Percentiles rank a stretch among this genome's conserved stretches.
phyloP scores from a whole-genome alignment of 2,329 filamentous ascomycete species.

The Elsinoe arachidis region DNA sequence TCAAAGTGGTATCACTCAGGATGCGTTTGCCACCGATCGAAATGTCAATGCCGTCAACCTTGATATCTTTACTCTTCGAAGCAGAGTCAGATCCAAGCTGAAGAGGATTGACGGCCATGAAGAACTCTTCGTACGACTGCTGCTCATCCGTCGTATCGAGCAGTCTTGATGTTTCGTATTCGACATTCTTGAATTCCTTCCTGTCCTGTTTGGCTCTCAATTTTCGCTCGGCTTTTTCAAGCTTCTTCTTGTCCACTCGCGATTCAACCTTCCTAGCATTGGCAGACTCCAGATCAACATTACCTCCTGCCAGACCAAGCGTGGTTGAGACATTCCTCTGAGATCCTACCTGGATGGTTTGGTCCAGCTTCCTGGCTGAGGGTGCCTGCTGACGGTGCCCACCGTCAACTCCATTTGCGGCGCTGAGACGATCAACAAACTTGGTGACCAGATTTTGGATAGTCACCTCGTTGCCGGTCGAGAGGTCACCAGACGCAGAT shows the following conservation, averaged over 20 bases:
- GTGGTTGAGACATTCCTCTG: slow-evolving; percentile 96
- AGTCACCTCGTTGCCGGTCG: slow-evolving; percentile 60
- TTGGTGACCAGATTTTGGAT: slow-evolving; percentile 80
- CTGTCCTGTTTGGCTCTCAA: slow-evolving; percentile 97
- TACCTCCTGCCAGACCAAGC: slow-evolving; percentile 71
- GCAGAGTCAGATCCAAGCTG: slow-evolving; percentile 64
- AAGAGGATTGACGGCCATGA: slow-evolving; percentile 97
- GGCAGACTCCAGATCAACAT: slow-evolving; percentile 87
- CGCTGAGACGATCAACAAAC: slow-evolving; percentile 75
- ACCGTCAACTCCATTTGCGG: slow-evolving; percentile 58
- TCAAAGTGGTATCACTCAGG: slow-evolving; percentile 80
- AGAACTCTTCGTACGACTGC: slow-evolving; percentile 97
- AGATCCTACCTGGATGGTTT: slow-evolving; percentile 87
- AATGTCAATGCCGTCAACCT: slow-evolving; percentile 91
- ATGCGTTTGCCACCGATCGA: slow-evolving; percentile 85
- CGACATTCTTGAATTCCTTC: slow-evolving; percentile 95
- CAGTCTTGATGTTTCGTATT: slow-evolving; percentile 89
- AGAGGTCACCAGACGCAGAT: slow-evolving; percentile 82
- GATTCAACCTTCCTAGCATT: slow-evolving; percentile 92
- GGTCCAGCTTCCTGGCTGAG: slow-evolving; percentile 75
- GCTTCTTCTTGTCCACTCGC: slow-evolving; percentile 95
- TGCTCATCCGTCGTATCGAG: slow-evolving; percentile 73
- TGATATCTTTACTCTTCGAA: slow-evolving; percentile 95
- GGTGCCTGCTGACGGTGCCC: slow-evolving; percentile 63
- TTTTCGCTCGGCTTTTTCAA: slow-evolving; percentile 96